Evolutionary conservation across 495 filamentous ascomycete species (phyloP).

Genomic region (Talaromyces adpressus): DNA sequence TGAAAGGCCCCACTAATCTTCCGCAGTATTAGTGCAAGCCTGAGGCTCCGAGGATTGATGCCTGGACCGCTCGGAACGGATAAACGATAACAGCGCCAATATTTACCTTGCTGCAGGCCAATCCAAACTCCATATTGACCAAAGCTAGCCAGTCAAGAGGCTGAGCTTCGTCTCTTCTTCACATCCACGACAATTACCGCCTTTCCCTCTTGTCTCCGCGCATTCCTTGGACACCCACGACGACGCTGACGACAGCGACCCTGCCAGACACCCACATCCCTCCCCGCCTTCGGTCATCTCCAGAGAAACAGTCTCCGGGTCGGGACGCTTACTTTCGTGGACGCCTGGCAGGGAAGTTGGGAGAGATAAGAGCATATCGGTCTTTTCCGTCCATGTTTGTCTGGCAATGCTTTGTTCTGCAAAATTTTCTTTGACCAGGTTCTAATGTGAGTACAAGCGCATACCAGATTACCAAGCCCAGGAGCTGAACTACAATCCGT

Average conservation of each 20-base stretch:
- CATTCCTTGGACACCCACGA: conserved; percentile 6
- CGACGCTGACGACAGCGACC: neutral
- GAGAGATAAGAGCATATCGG: neutral
- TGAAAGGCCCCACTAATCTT: neutral
- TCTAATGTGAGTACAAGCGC: neutral
- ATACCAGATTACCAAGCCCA: neutral
- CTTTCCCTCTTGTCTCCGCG: neutral
- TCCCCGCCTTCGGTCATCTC: neutral
- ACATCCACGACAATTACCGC: neutral
- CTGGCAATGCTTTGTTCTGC: neutral
- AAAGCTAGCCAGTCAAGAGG: neutral
- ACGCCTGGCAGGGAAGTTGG: conserved; percentile 9
- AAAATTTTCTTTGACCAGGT: neutral
- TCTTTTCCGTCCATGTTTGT: neutral
- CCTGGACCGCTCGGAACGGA: conserved; percentile 1
- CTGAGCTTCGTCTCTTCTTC: conserved; percentile 1
- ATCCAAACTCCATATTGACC: neutral
- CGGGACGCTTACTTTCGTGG: neutral
- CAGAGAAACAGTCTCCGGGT: neutral
- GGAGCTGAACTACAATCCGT: neutral
- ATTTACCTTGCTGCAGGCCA: neutral
- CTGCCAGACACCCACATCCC: conserved; percentile 6
- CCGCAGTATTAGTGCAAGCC: neutral
- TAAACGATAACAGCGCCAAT: neutral
- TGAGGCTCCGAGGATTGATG: neutral